Evolutionary conservation across 192 early-diverging fungal species (phyloP).

Genomic region (Coemansia erecta): DNA sequence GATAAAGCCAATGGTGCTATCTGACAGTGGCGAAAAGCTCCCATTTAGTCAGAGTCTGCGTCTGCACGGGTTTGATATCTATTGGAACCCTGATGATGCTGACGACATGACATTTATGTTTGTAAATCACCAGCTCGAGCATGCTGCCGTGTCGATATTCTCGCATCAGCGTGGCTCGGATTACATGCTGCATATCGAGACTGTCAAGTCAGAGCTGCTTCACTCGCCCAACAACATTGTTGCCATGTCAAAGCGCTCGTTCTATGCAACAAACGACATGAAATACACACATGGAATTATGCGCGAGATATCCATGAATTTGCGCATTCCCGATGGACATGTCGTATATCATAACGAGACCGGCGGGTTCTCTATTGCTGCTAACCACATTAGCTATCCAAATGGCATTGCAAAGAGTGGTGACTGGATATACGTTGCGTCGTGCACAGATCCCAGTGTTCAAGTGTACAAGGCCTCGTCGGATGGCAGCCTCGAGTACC

Average conservation of each 20-base stretch:
- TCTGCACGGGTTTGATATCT: constrained; percentile 57
- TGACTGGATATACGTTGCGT: constrained; percentile 41
- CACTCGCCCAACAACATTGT: constrained; percentile 59
- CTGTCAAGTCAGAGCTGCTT: constrained; percentile 54
- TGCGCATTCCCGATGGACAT: constrained; percentile 26
- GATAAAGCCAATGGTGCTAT: constrained; percentile 16
- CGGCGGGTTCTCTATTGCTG: constrained; percentile 29
- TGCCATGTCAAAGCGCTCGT: constrained; percentile 54
- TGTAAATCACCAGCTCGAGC: constrained; percentile 56
- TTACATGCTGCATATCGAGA: constrained; percentile 54
- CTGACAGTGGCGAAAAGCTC: constrained; percentile 22
- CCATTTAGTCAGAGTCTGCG: constrained; percentile 46
- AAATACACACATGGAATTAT: constrained; percentile 19
- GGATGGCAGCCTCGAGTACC: constrained; percentile 8
- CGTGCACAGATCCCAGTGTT: constrained; percentile 36
- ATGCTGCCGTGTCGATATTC: constrained; percentile 53
- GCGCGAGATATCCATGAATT: constrained; percentile 19
- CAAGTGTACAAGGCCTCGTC: constrained; percentile 24
- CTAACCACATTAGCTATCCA: constrained; percentile 25
- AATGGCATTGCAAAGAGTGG: constrained; percentile 47
- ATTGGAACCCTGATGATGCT: constrained; percentile 47
- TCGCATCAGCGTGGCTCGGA: constrained; percentile 35
- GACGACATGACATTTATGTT: constrained; percentile 54
- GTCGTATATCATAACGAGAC: constrained; percentile 37
- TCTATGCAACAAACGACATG: constrained; percentile 64